A percentile compares a stretch with the other conserved stretches of the same genome.
These are phyloP conservation scores for Novymonas esmeraldas DNA, from an alignment of 208 protist species.

Conservation along the genomic window DNA sequence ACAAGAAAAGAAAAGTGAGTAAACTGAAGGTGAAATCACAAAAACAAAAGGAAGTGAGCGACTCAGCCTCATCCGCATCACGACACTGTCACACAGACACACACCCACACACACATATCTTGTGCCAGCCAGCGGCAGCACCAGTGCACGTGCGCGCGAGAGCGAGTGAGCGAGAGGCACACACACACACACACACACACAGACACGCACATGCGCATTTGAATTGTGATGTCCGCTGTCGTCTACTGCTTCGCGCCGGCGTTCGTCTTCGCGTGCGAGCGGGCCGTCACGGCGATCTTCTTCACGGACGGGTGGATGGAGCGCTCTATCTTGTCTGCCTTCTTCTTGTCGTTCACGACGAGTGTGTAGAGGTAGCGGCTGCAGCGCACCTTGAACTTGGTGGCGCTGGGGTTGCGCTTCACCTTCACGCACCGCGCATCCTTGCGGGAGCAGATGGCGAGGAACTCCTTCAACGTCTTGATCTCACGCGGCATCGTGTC, in stretches of 20 bases:
- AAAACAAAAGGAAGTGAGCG: no score
- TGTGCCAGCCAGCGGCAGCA: no score
- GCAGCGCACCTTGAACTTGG: constrained; percentile 96
- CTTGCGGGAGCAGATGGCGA: constrained; percentile 92
- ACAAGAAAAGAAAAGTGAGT: no score
- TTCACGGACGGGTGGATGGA: constrained; percentile 91
- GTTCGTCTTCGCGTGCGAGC: constrained; percentile 86
- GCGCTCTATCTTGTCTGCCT: constrained; percentile 91
- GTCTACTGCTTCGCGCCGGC: constrained; percentile 72
- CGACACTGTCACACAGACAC: no score
- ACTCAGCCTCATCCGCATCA: no score
- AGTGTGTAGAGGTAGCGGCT: constrained; percentile 93
- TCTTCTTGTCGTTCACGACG: constrained; percentile 91
- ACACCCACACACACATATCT: no score
- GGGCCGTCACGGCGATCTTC: constrained; percentile 88
- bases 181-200: no score
- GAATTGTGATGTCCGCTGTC: no score
- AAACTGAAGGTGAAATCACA: no score
- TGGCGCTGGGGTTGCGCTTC: constrained; percentile 87
- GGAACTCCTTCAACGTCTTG: constrained; percentile 94
- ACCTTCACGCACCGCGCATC: constrained; percentile 93
- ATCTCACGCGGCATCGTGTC: constrained; percentile 88
- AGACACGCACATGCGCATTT: no score
- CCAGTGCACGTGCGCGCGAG: no score
- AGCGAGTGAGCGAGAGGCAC: no score